Evolutionary conservation across 306 rosid species (phyloP), one percentile per base, ranked within the genome.

Genomic region (Calophaca sinica): DNA sequence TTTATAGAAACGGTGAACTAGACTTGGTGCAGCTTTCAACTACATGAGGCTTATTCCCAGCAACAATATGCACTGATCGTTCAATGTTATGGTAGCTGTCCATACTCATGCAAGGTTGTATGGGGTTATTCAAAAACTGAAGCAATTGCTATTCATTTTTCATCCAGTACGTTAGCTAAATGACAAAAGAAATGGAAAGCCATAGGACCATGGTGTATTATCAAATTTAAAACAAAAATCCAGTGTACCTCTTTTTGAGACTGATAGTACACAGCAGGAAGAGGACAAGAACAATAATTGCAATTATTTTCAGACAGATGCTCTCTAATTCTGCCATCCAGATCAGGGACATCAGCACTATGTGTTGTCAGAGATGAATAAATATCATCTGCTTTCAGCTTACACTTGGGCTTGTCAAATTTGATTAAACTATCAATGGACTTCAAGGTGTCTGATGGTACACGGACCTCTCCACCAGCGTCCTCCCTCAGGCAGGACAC

Each of bases 361-460:
- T 61, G 87, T 63, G 77, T 65, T 33, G 87, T 58, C 77, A 74
- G 59, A 5, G 96, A 71, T 3, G 79, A 82, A 86, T 88, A 89
- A 74, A 89, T 80, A 64, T 90, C 97, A 8, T 86, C 93, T 31
- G 87, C 90, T 88, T 88, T 92, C 65, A 86, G 85, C 84, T 88
- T 89, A 81, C 97, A 92, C 59, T 86, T 92, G 75, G 99, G 93
- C 84, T 82, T 92, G 82, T 92, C 98, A 83, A 96, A 90, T 86
- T 84, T 92, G 82, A 96, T 85, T 81, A 96, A 88, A 78, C 99
- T 88, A 78, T 96, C 98, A 57, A 96, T 88, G 32, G 98, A 91
- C 83, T 92, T 96, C 60, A 96, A 79, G 58, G 88, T 87, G 80
- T 89, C 93, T 1, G 92, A 85, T 11, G 98, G 98, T 75, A 96